Base-by-base conservation (phyloP, 129 eudicot genomes). In the Tagetes patula region DNA sequence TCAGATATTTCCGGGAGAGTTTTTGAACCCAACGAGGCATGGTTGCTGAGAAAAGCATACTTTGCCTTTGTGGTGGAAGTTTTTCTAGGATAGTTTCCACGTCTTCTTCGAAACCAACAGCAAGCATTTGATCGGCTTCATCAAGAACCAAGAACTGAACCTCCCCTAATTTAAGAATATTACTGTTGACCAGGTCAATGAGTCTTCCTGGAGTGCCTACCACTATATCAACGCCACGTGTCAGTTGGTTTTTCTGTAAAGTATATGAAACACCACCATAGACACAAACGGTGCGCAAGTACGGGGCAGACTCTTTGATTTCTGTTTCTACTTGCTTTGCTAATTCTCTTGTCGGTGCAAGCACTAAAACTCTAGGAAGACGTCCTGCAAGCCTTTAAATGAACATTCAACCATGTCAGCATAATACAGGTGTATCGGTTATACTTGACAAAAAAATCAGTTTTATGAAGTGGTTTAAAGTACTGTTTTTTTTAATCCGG, bases 81-180 rank as follows among this genome's bases (percentile, higher is more conserved):
- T 74, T 87, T 58, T 86, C 79, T 48, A 93, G 70, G 73, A 93
- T 93, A 27, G 70, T 46, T 69, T 93, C 98, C 63, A 93, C 98
- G 33, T 84, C 98, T 80, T 93, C 98, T 83, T 93, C 98, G 70
- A 93, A 93, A 43, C 98, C 98, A 81, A 93, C 98, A 10, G 92
- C 96, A 77, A 93, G 98, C 98, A 93, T 93, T 84, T 93, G 96
- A 84, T 93, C 96, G 7, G 96, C 96, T 81, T 93, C 98, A 83
- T 93, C 96, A 67, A 93, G 95, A 72, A 93, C 96, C 89, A 93
- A 80, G 75, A 80, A 93, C 55, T 93, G 79, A 81, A 93, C 87
- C 75, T 89, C 96, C 34, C 88, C 87, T 77, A 93, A 62, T 74
- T 87, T 89, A 73, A 93, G 79, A 73, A 83, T 78, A 71, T 83